A percentile compares a stretch with the other conserved stretches of the same genome.
Conservation (phyloP, 805 yeast genomes). For the Ogataea populi-albae region DNA sequence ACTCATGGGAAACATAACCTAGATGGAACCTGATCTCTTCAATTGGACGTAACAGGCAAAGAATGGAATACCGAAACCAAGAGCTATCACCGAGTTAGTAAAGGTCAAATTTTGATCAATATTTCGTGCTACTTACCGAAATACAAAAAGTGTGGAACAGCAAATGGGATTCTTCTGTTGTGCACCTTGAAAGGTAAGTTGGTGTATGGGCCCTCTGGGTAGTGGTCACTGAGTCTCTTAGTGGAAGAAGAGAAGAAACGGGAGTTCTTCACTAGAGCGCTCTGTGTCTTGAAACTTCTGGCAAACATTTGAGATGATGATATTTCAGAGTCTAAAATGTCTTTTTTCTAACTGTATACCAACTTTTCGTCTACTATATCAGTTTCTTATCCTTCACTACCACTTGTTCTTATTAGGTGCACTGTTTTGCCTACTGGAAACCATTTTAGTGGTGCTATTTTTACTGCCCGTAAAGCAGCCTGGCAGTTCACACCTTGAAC, state of each 20-base stretch:
- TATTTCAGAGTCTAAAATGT: too few relatives aligned
- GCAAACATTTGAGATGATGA: conserved; percentile 34
- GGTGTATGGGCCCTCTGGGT: conserved; percentile 80
- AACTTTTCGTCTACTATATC: too few relatives aligned
- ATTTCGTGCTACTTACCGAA: conserved; percentile 44
- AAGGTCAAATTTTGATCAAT: not conserved
- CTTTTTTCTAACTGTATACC: too few relatives aligned
- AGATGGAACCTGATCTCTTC: conserved; percentile 75
- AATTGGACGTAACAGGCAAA: conserved; percentile 75
- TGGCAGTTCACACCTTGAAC: too few relatives aligned
- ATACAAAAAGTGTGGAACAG: conserved; percentile 76
- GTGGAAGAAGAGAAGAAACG: conserved; percentile 60
- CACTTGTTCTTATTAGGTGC: too few relatives aligned
- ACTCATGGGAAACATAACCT: conserved; percentile 18
- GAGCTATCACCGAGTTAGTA: conserved; percentile 25
- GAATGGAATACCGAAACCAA: conserved; percentile 76
- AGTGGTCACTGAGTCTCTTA: conserved; percentile 39
- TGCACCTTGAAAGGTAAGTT: conserved; percentile 94
- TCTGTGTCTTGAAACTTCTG: conserved; percentile 28
- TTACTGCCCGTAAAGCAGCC: too few relatives aligned
- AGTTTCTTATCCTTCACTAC: too few relatives aligned
- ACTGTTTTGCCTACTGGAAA: too few relatives aligned
- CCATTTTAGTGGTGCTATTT: conserved; percentile 2
- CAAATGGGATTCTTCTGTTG: conserved; percentile 88
- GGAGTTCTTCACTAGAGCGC: conserved; percentile 19